These are phyloP conservation scores for Pulveroboletus sp. DNA, from an alignment of 768 basidiomycete species.

Conservation along the genomic window DNA sequence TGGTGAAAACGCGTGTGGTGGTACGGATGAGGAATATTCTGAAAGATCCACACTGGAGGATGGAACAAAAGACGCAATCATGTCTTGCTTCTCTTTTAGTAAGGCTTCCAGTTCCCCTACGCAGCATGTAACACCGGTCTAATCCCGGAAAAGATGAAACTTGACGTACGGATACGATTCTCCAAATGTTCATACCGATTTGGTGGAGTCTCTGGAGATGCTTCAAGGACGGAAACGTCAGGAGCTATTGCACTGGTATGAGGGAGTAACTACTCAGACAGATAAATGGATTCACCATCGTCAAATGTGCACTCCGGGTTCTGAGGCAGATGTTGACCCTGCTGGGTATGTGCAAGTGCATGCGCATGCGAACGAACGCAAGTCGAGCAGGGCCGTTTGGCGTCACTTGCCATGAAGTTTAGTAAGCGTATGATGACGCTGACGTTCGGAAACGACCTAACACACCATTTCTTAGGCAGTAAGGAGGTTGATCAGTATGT, in stretches of 20 bases:
- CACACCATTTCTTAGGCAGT: conserved; percentile 55
- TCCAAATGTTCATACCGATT: conserved; percentile 63
- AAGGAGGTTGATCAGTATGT: conserved; percentile 16
- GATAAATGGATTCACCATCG: conserved; percentile 43
- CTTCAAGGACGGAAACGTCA: conserved; percentile 31
- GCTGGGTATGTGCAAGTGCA: conserved; percentile 56
- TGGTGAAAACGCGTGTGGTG: not conserved
- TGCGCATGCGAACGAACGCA: conserved; percentile 74
- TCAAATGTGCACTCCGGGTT: conserved; percentile 75
- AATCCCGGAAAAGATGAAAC: not conserved
- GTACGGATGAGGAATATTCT: not conserved
- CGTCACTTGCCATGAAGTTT: conserved; percentile 50
- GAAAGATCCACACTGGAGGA: conserved; percentile 2
- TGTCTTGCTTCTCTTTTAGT: conserved; percentile 52
- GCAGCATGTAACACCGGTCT: conserved; percentile 2
- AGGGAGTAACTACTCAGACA: not conserved
- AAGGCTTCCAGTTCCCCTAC: conserved; percentile 68
- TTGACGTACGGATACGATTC: conserved; percentile 57
- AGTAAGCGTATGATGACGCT: conserved; percentile 3
- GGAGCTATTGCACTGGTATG: conserved; percentile 30
- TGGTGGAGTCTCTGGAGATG: conserved; percentile 48
- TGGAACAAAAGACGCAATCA: conserved; percentile 1
- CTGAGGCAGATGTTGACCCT: conserved; percentile 50
- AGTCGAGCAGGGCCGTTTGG: conserved; percentile 72
- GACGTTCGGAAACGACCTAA: conserved; percentile 10